Evolutionary conservation across 345 rosid species (phyloP), one percentile per base, ranked within the genome.

Genomic region (Aurinia saxatilis): DNA sequence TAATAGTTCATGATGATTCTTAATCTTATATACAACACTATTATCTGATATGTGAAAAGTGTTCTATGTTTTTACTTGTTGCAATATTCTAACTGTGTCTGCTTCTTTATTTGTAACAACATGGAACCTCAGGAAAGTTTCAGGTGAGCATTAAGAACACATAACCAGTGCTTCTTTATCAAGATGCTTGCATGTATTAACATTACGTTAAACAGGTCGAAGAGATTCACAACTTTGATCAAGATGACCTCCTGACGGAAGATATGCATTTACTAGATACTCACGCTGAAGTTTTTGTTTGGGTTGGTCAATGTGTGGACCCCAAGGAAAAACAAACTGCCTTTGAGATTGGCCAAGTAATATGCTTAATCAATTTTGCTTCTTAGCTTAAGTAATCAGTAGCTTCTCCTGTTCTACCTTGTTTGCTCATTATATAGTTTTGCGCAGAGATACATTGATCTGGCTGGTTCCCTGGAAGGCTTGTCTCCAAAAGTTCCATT

Each of bases 161-260:
- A 38, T 34, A 65, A 62, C 48, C 47, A 46, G 53, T 13, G 47
- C 66, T 11, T 18, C 25, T 57, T 44, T 17, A 5, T 38, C 10
- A 50, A 60, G 44, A 53, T 46, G 25, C 61, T 67, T 48, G 66
- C 38, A 21, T 27, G 66, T 63, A 60, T 72, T 66, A 62, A 60
- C 67, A 46, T 71, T 57, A 54, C 33, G 23, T 50, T 73, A 29
- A 53, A 65, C 83, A 93, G 99, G 84, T 90, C 51, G 92, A 95
- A 78, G 99, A 95, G 81, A 77, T 95, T 63, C 81, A 84, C 84
- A 88, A 87, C 78, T 95, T 88, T 50, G 75, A 80, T 63, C 99
- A 95, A 75, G 99, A 90, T 75, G 99, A 95, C 69, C 84, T 95
- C 31, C 74, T 95, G 82, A 81, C 97, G 5, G 99, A 95, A 73